Evolutionary conservation across 768 basidiomycete species (phyloP), one percentile per base, ranked within the genome.

Genomic region (Mycena polygramma): DNA sequence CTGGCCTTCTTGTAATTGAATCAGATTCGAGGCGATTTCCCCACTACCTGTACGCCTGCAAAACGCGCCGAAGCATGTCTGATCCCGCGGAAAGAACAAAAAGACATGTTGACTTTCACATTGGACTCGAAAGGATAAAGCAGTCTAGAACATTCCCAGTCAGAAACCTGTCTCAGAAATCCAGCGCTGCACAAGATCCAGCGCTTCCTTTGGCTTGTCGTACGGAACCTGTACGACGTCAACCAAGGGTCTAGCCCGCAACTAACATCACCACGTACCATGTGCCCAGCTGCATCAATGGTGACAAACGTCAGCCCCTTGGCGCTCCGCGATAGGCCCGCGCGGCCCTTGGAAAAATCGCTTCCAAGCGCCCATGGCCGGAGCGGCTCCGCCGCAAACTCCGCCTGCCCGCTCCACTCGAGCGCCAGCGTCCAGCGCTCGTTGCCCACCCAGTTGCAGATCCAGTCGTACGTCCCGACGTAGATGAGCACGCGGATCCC

Each of bases 371-470:
- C 57, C 71, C 71, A 72, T 9, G 62, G 51, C 14, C 52, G 39
- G 77, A 90, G 78, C 19, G 82, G 80, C 80, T 72, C 72, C 68
- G 10, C 77, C 59, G 10, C 77, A 88, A 74, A 84, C 81, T 73
- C 86, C 70, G 74, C 74, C 57, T 86, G 80, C 3, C 92, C 92
- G 54, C 85, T 88, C 94, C 94, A 95, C 64, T 92, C 88, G 70
- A 95, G 82, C 41, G 81, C 80, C 57, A 90, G 79, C 10, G 89
- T 88, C 93, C 93, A 95, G 37, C 85, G 82, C 74, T 91, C 87
- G 77, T 94, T 94, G 7, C 90, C 91, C 30, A 92, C 80, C 85
- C 89, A 91, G 77, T 93, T 93, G 78, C 92, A 93, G 60, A 90
- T 90, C 89, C 89, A 92, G 73, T 93, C 92, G 66, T 91, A 89